phyloP scores from a whole-genome alignment of 371 early-diverging fungal genomes.

The Mucor indicus region DNA sequence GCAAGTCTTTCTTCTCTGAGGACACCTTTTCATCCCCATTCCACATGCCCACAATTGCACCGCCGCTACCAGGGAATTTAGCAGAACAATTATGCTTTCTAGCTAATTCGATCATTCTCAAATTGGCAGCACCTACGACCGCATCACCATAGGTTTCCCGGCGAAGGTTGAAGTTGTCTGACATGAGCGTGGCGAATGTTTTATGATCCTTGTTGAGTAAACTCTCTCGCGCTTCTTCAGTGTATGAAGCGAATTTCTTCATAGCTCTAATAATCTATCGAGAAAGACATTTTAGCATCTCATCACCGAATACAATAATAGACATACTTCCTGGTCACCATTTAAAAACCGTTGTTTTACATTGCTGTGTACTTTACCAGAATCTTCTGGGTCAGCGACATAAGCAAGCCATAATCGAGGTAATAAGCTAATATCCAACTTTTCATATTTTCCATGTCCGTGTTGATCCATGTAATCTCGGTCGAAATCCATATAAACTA shows the following conservation, averaged over 20 bases:
- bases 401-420: slow-evolving; percentile 57
- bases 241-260: slow-evolving; percentile 51
- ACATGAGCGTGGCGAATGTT: slow-evolving; percentile 44
- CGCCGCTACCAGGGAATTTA: slow-evolving; percentile 57
- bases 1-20: slow-evolving; percentile 22
- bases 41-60: slow-evolving; percentile 51
- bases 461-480: slow-evolving; percentile 49
- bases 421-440: slow-evolving; percentile 30
- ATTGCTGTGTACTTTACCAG: slow-evolving; percentile 64
- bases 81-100: slow-evolving; percentile 41
- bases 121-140: slow-evolving; percentile 39
- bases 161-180: slow-evolving; percentile 49
- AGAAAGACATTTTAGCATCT: background rate
- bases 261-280: slow-evolving; percentile 56
- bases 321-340: slow-evolving; percentile 54
- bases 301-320: background rate
- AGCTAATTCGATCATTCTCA: slow-evolving; percentile 51
- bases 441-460: slow-evolving; percentile 57
- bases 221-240: slow-evolving; percentile 37
- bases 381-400: slow-evolving; percentile 63
- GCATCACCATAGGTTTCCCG: slow-evolving; percentile 46
- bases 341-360: slow-evolving; percentile 53
- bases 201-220: slow-evolving; percentile 22
- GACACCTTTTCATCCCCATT: slow-evolving; percentile 18
- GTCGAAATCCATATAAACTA: slow-evolving; percentile 71